Base-by-base conservation (phyloP, 2,329 filamentous ascomycete species). In the Colletotrichum chrysophilum region DNA sequence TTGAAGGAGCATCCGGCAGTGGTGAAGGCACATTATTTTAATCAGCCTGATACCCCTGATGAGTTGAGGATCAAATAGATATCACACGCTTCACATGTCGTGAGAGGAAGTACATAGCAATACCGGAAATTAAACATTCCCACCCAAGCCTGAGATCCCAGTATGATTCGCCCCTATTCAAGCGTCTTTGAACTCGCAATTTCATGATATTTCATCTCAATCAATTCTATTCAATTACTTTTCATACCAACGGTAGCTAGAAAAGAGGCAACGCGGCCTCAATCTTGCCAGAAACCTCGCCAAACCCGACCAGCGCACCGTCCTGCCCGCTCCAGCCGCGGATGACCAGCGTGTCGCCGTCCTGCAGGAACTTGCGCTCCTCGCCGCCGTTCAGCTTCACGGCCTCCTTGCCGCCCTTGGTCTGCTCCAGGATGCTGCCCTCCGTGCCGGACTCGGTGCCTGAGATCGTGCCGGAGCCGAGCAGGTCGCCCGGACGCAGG, bases 391-490 rank as follows among this genome's bases (percentile, higher is more conserved):
- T 87, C 21, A 96, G 83, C 79, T 89, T 87, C 28, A 96, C 86
- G 1, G 90, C 83, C 4, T 86, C 86, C 84, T 95, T 95, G 2
- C 94, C 95, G 43, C 91, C 92, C 77, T 92, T 87, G 0, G 90
- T 95, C 81, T 94, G 91, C 85, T 97, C 94, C 60, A 96, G 83
- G 64, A 96, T 84, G 80, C 93, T 93, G 2, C 94, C 94, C 77
- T 92, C 87, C 8, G 91, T 90, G 13, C 94, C 94, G 7, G 84
- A 58, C 76, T 92, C 87, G 7, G 91, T 89, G 7, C 95, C 94
- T 0, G 85, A 86, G 78, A 97, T 96, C 0, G 95, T 97, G 9
- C 95, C 95, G 1, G 93, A 94, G 3, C 94, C 95, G 1, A 97
- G 85, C 58, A 97, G 82, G 80, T 97, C 95, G 60, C 95, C 95